phyloP scores from a whole-genome alignment of 2,329 filamentous ascomycete species.

The Cladobotryum mycophilum region DNA sequence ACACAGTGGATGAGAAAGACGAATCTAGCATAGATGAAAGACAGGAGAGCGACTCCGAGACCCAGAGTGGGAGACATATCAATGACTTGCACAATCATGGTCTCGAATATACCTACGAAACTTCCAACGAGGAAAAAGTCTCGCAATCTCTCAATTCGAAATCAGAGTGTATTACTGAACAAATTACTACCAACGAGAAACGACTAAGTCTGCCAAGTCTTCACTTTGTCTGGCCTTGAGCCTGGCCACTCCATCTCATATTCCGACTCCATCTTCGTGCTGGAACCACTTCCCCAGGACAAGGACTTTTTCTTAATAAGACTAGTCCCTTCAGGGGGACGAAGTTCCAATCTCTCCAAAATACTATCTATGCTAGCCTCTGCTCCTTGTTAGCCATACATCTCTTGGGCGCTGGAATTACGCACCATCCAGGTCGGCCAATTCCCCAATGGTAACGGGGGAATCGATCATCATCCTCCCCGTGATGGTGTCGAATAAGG shows the following conservation, averaged over 20 bases:
- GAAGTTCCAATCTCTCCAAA: too few species aligned
- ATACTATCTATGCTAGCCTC: too few species aligned
- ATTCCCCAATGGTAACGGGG: too few species aligned
- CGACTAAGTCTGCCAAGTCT: slow-evolving; percentile 25
- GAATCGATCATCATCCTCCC: too few species aligned
- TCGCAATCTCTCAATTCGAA: neutral
- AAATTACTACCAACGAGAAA: slow-evolving; percentile 9
- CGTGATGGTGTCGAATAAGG: too few species aligned
- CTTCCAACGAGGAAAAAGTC: neutral
- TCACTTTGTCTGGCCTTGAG: slow-evolving; percentile 19
- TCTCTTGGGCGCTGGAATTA: too few species aligned
- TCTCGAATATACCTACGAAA: slow-evolving; percentile 2
- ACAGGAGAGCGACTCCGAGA: neutral
- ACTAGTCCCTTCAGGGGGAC: too few species aligned
- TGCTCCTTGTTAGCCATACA: too few species aligned
- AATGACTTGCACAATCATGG: slow-evolving; percentile 10
- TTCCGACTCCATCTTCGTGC: neutral
- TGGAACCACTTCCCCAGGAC: too few species aligned
- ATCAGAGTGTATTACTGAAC: neutral
- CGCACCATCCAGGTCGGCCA: too few species aligned
- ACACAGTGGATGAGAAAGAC: slow-evolving; percentile 21
- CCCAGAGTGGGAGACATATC: neutral
- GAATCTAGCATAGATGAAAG: slow-evolving; percentile 1
- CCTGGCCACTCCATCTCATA: neutral
- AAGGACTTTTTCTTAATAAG: too few species aligned